Evolutionary conservation across 208 protist species (phyloP).

Genomic region (Leishmania martiniquensis): DNA sequence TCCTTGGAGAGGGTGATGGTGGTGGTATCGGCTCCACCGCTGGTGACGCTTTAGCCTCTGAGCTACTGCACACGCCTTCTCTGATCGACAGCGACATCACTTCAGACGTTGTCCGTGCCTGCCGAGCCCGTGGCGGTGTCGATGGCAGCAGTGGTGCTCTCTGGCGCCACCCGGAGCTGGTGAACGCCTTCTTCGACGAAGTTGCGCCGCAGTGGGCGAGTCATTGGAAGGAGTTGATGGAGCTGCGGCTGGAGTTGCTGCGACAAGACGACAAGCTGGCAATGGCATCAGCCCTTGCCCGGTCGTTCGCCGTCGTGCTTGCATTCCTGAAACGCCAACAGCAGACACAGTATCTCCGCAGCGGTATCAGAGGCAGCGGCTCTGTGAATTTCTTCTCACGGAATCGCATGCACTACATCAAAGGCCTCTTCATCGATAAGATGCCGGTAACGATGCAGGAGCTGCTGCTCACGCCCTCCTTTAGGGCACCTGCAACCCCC

Average conservation of each 20-base stretch:
- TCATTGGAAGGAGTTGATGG: slow-evolving; percentile 81
- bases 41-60: slow-evolving; percentile 7
- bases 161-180: slow-evolving; percentile 44
- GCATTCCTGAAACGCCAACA: slow-evolving; percentile 55
- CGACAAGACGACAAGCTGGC: slow-evolving; percentile 50
- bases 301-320: slow-evolving; percentile 45
- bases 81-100: background rate
- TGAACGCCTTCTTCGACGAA: slow-evolving; percentile 52
- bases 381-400: slow-evolving; percentile 22
- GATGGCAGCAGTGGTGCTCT: background rate
- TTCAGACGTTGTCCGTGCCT: background rate
- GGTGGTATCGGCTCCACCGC: background rate
- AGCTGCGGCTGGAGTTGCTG: slow-evolving; percentile 56
- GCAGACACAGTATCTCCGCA: slow-evolving; percentile 8
- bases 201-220: slow-evolving; percentile 56
- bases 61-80: slow-evolving; percentile 1
- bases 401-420: slow-evolving; percentile 38
- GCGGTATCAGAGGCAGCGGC: background rate
- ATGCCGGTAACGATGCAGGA: slow-evolving; percentile 74
- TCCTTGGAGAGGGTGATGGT: slow-evolving; percentile 20
- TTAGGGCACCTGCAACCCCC: background rate
- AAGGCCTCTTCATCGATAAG: slow-evolving; percentile 56
- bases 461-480: slow-evolving; percentile 28
- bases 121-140: background rate
- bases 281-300: slow-evolving; percentile 52